These are phyloP conservation scores for Craterostigma plantagineum DNA, from an alignment of 257 asterid species.

Conservation along the genomic window DNA sequence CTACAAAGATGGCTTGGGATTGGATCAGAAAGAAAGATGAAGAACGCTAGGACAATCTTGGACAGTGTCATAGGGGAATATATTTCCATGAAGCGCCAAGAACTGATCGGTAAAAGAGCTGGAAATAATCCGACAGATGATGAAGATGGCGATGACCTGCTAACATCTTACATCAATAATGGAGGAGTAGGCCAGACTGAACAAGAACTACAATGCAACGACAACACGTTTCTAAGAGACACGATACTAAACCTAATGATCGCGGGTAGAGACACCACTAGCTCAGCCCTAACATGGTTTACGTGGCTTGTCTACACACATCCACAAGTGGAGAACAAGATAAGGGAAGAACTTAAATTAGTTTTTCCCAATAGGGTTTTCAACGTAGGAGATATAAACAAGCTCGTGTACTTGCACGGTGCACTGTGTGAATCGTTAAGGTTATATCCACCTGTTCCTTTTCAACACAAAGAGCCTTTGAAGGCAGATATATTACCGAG, in stretches of 20 bases:
- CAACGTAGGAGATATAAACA: conserved; percentile 1
- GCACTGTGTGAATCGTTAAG: conserved; percentile 5
- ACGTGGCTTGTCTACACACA: conserved; percentile 6
- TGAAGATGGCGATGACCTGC: neutral
- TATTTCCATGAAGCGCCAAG: neutral
- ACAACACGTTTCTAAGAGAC: conserved; percentile 3
- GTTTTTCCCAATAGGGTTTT: neutral
- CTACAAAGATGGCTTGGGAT: conserved; percentile 2
- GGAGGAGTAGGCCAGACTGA: neutral
- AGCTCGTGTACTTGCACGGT: neutral
- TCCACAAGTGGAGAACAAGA: conserved; percentile 2
- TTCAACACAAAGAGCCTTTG: conserved; percentile 7
- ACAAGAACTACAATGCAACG: neutral
- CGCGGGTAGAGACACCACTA: conserved; percentile 6
- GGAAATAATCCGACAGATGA: neutral
- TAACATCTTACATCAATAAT: neutral
- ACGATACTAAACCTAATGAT: conserved; percentile 4
- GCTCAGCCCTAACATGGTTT: conserved; percentile 6
- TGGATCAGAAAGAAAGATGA: conserved; percentile 2
- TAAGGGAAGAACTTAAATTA: neutral
- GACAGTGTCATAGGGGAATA: neutral
- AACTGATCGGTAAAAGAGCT: neutral
- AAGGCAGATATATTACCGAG: neutral
- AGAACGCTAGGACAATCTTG: neutral
- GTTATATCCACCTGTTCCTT: conserved; percentile 5